These are phyloP conservation scores for Gossypium arboreum DNA, from an alignment of 345 rosid species.

Conservation along the genomic window DNA sequence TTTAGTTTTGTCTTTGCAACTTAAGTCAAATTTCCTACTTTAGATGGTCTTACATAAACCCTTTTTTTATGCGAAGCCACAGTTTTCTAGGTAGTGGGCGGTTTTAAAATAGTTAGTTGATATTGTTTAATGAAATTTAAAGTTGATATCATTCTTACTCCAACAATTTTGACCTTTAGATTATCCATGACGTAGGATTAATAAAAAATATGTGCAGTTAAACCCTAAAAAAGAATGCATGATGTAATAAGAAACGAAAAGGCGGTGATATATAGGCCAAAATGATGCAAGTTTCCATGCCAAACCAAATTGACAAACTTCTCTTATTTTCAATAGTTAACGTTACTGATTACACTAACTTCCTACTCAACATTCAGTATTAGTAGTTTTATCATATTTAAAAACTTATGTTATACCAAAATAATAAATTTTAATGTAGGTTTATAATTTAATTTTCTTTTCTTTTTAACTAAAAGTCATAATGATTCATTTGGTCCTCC, in stretches of 20 bases:
- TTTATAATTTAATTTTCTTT: too few relatives aligned
- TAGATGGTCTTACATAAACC: not conserved
- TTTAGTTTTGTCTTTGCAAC: not conserved
- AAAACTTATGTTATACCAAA: too few relatives aligned
- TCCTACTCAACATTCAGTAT: too few relatives aligned
- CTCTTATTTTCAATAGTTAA: not conserved
- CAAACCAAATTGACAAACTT: not conserved
- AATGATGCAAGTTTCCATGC: not conserved
- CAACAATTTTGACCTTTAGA: not conserved
- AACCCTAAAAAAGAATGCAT: not conserved
- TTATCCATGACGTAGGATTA: not conserved
- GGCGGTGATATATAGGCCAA: not conserved
- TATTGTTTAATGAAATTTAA: not conserved
- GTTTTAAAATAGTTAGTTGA: not conserved
- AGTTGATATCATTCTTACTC: not conserved
- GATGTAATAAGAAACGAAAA: not conserved
- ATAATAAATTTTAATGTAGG: too few relatives aligned
- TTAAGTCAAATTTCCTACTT: not conserved
- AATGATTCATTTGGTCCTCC: too few relatives aligned
- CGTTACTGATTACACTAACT: not conserved
- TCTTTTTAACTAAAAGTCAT: too few relatives aligned
- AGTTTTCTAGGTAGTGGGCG: not conserved
- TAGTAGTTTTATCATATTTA: too few relatives aligned
- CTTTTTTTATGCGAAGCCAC: not conserved
- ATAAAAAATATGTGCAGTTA: not conserved